A percentile compares a stretch with the other conserved stretches of the same genome.
Evolutionary conservation across 2,329 filamentous ascomycete species (phyloP).

Genomic region (Pseudogymnoascus sp.): DNA sequence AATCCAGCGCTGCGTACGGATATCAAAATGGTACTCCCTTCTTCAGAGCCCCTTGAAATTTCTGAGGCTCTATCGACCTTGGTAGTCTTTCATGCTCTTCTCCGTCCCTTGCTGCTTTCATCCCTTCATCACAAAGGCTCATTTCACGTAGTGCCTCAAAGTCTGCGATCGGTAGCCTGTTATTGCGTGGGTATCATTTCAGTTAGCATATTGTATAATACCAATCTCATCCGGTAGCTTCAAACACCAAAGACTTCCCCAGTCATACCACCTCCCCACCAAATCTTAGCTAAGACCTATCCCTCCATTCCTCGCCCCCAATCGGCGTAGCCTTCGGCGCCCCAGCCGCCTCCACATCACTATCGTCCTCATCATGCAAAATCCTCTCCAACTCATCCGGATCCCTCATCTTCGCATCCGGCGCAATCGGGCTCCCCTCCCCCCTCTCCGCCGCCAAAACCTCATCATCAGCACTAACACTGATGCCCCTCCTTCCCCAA

Average conservation of each 20-base stretch:
- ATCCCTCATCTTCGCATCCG: constrained; percentile 58
- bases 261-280: neutral
- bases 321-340: neutral
- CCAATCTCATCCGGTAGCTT: neutral
- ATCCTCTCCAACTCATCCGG: constrained; percentile 56
- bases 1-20: neutral
- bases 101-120: neutral
- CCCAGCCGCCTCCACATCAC: constrained; percentile 15
- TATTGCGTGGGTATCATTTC: neutral
- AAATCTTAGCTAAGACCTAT: neutral
- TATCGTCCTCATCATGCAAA: constrained; percentile 47
- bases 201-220: neutral
- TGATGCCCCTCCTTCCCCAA: constrained; percentile 59
- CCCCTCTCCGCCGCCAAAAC: constrained; percentile 44
- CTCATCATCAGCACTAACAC: constrained; percentile 57
- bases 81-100: neutral
- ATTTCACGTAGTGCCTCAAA: neutral
- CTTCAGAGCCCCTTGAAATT: neutral
- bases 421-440: constrained; percentile 36
- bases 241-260: neutral
- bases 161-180: too few species aligned
- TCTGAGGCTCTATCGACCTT: neutral
- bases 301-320: constrained; percentile 2
- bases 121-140: neutral
- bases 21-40: neutral